Evolutionary conservation across 2,329 filamentous ascomycete genomes (phyloP).

Genomic region (Talaromyces sp.): DNA sequence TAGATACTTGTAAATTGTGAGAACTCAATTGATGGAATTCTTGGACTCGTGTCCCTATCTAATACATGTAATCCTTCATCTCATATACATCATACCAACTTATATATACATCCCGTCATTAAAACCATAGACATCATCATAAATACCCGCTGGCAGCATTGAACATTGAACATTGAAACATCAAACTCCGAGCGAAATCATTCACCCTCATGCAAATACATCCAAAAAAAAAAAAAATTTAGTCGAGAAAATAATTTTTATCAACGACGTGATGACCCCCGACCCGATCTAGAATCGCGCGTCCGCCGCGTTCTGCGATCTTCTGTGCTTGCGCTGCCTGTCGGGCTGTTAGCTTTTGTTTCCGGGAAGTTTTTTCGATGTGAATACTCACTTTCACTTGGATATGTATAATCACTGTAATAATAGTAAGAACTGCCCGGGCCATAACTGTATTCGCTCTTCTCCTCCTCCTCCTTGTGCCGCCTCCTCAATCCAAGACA

Average conservation of each 20-base stretch:
- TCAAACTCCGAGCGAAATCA: neutral
- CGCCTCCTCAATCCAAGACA: constrained; percentile 41
- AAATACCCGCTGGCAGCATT: neutral
- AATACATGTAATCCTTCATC: neutral
- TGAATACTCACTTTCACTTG: constrained; percentile 32
- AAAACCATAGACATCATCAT: neutral
- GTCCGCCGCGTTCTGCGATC: constrained; percentile 24
- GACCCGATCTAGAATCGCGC: constrained; percentile 15
- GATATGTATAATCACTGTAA: constrained; percentile 29
- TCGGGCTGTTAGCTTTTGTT: constrained; percentile 12
- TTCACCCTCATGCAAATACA: neutral
- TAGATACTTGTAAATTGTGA: too few relatives aligned
- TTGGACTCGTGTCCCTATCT: neutral
- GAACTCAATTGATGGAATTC: neutral
- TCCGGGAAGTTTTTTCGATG: neutral
- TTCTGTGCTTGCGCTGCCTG: constrained; percentile 42
- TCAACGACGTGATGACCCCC: constrained; percentile 5
- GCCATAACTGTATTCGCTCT: constrained; percentile 29
- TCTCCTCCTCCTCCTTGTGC: constrained; percentile 28
- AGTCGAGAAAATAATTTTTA: neutral
- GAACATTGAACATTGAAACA: neutral
- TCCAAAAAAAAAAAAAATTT: neutral
- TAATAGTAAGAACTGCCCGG: constrained; percentile 33
- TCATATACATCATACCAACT: neutral
- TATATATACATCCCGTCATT: neutral